phyloP scores from a whole-genome alignment of 768 basidiomycete species.

The Rubroboletus satanas region DNA sequence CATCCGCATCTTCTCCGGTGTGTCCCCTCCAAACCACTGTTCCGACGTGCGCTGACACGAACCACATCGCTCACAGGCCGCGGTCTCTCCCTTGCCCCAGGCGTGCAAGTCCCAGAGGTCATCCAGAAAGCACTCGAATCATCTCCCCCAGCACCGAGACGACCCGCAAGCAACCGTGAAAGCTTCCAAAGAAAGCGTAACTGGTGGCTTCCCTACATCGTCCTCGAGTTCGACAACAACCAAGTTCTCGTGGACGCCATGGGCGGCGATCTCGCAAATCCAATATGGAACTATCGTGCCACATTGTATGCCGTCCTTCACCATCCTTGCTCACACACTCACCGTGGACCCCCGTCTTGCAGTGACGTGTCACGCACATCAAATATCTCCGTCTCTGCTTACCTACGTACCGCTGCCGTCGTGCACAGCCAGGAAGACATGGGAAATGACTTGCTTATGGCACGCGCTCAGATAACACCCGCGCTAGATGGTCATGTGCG shows the following conservation, averaged over 20 bases:
- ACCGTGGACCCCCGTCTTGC: not conserved
- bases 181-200: conserved; percentile 89
- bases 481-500: conserved; percentile 73
- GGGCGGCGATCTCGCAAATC: conserved; percentile 86
- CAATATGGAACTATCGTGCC: conserved; percentile 94
- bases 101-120: conserved; percentile 74
- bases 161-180: conserved; percentile 74
- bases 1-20: conserved; percentile 92
- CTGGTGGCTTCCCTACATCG: conserved; percentile 95
- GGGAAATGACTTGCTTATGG: conserved; percentile 95
- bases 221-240: conserved; percentile 97
- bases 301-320: conserved; percentile 68
- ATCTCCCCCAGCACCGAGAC: conserved; percentile 48
- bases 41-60: not conserved
- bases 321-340: not conserved
- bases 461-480: conserved; percentile 86
- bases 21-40: conserved; percentile 26
- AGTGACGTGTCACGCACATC: conserved; percentile 96
- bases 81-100: conserved; percentile 75
- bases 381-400: conserved; percentile 87
- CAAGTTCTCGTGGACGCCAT: conserved; percentile 95
- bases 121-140: conserved; percentile 79
- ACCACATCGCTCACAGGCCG: conserved; percentile 46
- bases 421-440: conserved; percentile 82
- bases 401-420: conserved; percentile 77